Base-by-base conservation (phyloP, 352 stramenopile species). In the Blastocystis hominis region DNA sequence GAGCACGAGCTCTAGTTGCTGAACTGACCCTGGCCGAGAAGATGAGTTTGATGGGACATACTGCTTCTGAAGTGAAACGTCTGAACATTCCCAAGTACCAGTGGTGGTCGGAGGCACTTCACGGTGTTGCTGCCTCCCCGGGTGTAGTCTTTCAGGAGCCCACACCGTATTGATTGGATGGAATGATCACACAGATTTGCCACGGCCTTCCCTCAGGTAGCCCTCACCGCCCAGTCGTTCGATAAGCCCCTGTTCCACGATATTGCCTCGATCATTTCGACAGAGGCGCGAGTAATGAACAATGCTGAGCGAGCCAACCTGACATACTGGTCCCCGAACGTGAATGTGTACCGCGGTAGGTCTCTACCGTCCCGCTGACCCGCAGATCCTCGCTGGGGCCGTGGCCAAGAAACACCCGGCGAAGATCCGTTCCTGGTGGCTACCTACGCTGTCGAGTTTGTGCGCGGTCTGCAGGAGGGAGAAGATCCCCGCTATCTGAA, bases 241-340 rank as follows among this genome's bases (percentile, higher is more conserved):
- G 95, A 97, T 88, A 90, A 91, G 9, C 79, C 91, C 9, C 89
- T 92, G 0, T 94, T 93, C 53, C 90, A 91, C 70, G 88, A 90
- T n/a, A 95, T 97, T 90, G 94, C 93, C 4, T 89, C 90, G 70
- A 94, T 94, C 38, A 95, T 97, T 63, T 92, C 91, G 15, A 10
- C 91, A 89, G 86, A 97, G 90, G 92, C 91, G 0, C 86, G 92
- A 59, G 93, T 92, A 0, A 94, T 96, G 44, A 94, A 94, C 87
- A 95, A 95, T 72, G 88, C 77, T 4, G 92, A 90, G 42, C 92
- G 95, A 62, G 88, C 94, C 24, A 94, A 94, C 0, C 90, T 97
- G 30, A 95, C 95, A 66, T 97, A 92, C 89, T 98, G 93, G 92
- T 94, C 92, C 63, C 95, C 95, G 13, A 97, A 97, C 86, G 94